Evolutionary conservation across 331 rosid species (phyloP), one percentile per base, ranked within the genome.

Genomic region (Malus hybrid): DNA sequence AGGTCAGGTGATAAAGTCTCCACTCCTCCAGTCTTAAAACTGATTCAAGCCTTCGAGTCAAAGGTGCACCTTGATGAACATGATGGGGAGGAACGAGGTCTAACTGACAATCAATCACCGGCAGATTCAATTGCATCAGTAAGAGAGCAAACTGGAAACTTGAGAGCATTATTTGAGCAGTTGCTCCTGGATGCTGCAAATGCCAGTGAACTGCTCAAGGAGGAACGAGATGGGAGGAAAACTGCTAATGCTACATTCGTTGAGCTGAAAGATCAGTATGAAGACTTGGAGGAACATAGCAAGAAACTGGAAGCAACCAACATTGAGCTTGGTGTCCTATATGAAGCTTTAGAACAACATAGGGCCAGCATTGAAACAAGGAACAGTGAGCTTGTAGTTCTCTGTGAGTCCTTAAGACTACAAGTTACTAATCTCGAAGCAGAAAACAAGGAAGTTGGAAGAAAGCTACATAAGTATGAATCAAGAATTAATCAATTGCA

Each of bases 31-130:
- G 86, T 87, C 57, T 93, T 93, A 26, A 93, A 88, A 82, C 82
- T 93, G 84, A 91, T 93, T 81, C 94, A 85, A 80, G 93, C 98
- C 67, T 93, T 89, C 58, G 97, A 93, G 84, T 79, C 87, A 33
- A 88, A 93, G 79, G 80, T 28, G 79, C 82, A 75, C 13, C 74
- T 78, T 74, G 96, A 90, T 73, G 96, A 91, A 65, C 84, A 71
- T 26, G 94, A 88, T 77, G 80, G 24, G 58, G 94, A 78, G 71
- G 85, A 50, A 76, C 63, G 44, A 60, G 81, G 32, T 77, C 65
- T 74, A n/a, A 74, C 73, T 73, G 89, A 84, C 68, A 73, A 63
- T 72, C 83, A 83, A 58, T 83, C 82, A 56, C 75, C 82, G 36
- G 77, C 75, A 34, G 87, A 85, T 65, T 81, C 88, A 70, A 83